Conservation (phyloP, 108 stramenopile species). For the Parietichytrium sp. region DNA sequence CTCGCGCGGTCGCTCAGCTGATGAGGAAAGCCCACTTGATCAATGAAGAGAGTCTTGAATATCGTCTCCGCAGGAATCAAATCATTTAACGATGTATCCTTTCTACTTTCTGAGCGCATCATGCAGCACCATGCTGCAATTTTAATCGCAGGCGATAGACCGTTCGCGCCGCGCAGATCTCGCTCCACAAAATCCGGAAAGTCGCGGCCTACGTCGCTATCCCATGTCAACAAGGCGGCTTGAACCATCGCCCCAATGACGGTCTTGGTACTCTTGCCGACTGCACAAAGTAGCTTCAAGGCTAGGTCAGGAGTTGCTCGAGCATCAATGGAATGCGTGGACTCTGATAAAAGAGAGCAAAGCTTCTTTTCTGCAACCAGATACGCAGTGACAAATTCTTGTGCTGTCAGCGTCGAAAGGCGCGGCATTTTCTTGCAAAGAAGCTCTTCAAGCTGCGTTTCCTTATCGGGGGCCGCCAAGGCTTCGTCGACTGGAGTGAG, state of each 20-base stretch:
- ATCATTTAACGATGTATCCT: not conserved
- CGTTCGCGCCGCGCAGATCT: conserved; percentile 15
- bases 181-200: conserved; percentile 33
- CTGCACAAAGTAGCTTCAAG: not conserved
- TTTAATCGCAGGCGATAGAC: conserved; percentile 7
- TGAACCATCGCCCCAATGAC: conserved; percentile 17
- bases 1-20: conserved; percentile 29
- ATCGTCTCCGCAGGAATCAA: not conserved
- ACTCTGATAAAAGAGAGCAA: no score
- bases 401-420: conserved; percentile 18
- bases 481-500: conserved; percentile 6
- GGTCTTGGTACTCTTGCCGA: not conserved
- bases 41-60: conserved; percentile 25
- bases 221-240: conserved; percentile 23
- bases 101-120: conserved; percentile 24
- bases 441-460: conserved; percentile 1
- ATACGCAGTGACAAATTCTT: conserved; percentile 17
- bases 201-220: conserved; percentile 14
- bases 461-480: not conserved
- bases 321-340: not conserved
- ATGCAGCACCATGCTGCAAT: conserved; percentile 35
- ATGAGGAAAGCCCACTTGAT: conserved; percentile 39
- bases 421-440: conserved; percentile 39
- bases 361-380: not conserved
- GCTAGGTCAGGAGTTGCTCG: not conserved